Conservation (phyloP, 1,284 basidiomycete genomes). For the Ceratobasidium theobromae region DNA sequence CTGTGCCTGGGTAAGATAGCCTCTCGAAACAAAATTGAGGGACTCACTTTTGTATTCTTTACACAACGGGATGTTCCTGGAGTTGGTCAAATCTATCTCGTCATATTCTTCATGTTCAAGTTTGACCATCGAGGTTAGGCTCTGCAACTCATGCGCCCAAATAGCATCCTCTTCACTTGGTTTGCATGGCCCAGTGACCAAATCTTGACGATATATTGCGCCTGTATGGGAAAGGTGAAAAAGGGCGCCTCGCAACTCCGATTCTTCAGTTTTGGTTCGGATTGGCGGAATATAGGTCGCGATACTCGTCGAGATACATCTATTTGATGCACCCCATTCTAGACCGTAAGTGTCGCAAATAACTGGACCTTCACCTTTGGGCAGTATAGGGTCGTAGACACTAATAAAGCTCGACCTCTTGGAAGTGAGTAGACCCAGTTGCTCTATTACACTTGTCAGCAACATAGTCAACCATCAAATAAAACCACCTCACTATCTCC, state of each 20-base stretch:
- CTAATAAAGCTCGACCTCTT: constrained; percentile 3
- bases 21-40: not conserved
- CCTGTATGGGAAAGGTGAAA: constrained; percentile 15
- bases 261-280: not conserved
- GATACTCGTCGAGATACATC: not conserved
- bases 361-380: not conserved
- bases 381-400: constrained; percentile 15
- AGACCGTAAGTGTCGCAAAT: constrained; percentile 11
- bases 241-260: not conserved
- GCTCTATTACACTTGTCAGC: not conserved
- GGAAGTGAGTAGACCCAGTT: constrained; percentile 14
- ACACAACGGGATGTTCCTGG: not conserved
- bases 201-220: constrained; percentile 17
- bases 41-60: constrained; percentile 12
- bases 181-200: not conserved
- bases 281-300: constrained; percentile 1
- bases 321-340: not conserved
- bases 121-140: not conserved
- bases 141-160: constrained; percentile 24
- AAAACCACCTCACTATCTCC: constrained; percentile 1
- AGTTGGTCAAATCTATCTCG: not conserved
- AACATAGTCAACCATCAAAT: not conserved
- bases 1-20: not conserved
- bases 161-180: constrained; percentile 9
- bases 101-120: not conserved